Conservation (phyloP, 805 yeast species). For the Kregervanrija delftensis region DNA sequence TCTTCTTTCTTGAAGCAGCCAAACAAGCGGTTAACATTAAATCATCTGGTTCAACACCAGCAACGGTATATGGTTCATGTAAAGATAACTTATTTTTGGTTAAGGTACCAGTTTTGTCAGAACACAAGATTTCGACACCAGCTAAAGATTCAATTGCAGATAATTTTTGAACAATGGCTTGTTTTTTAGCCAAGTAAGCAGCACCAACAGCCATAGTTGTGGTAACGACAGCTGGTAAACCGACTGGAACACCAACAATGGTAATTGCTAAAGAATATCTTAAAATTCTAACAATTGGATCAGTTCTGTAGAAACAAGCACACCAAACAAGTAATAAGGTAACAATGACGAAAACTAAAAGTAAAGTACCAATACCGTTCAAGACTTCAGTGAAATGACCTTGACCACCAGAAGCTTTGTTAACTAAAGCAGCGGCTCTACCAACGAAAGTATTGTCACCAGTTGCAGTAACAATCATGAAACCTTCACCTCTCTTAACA, state of each 20-base stretch:
- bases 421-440: constrained; percentile 94
- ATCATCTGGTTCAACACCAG: constrained; percentile 94
- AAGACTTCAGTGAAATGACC: constrained; percentile 98
- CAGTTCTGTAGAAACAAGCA: constrained; percentile 91
- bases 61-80: constrained; percentile 96
- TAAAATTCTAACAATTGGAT: constrained; percentile 77
- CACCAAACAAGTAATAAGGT: constrained; percentile 88
- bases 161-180: constrained; percentile 94
- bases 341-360: constrained; percentile 79
- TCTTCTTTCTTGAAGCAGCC: constrained; percentile 97
- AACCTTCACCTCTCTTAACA: constrained; percentile 92
- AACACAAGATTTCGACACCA: constrained; percentile 96
- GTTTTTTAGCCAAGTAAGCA: constrained; percentile 94
- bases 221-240: constrained; percentile 97
- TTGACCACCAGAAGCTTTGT: constrained; percentile 85
- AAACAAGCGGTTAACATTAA: constrained; percentile 95
- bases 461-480: constrained; percentile 89
- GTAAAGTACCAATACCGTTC: constrained; percentile 94
- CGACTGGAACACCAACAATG: constrained; percentile 97
- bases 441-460: constrained; percentile 96
- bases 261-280: constrained; percentile 93
- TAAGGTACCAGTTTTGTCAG: constrained; percentile 97
- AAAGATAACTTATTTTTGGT: constrained; percentile 94
- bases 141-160: constrained; percentile 96
- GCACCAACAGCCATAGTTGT: constrained; percentile 99